phyloP scores from a whole-genome alignment of 2,329 filamentous ascomycete genomes.

The Erysiphe pulchra region DNA sequence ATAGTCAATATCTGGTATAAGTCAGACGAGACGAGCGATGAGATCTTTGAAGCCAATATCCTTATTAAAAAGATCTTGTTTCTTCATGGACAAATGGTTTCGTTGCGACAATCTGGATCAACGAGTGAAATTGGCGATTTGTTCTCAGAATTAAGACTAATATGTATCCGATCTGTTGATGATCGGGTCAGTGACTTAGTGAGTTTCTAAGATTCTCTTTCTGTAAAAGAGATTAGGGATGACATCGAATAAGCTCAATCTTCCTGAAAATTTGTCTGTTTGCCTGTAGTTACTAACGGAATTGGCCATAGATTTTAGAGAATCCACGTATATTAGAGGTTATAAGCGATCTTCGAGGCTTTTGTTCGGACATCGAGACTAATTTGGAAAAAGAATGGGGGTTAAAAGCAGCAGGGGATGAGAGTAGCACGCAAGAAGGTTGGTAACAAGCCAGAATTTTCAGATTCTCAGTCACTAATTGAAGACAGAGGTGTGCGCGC shows the following conservation, averaged over 20 bases:
- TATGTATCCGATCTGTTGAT: constrained; percentile 11
- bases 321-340: constrained; percentile 13
- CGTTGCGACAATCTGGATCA: constrained; percentile 10
- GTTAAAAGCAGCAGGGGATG: constrained; percentile 11
- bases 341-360: constrained; percentile 15
- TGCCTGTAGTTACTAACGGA: too few relatives aligned
- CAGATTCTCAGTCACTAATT: constrained; percentile 1
- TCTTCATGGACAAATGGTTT: background rate
- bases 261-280: too few relatives aligned
- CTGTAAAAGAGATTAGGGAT: too few relatives aligned
- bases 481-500: constrained; percentile 1
- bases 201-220: background rate
- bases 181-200: constrained; percentile 1
- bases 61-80: background rate
- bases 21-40: background rate
- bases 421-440: background rate
- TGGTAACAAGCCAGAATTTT: background rate
- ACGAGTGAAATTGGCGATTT: constrained; percentile 13
- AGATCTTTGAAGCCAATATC: background rate
- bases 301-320: constrained; percentile 6
- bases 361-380: constrained; percentile 21
- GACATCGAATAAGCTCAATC: too few relatives aligned
- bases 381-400: constrained; percentile 21
- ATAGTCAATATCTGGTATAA: background rate
- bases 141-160: constrained; percentile 15